Percentiles rank a stretch among this genome's conserved stretches.
Evolutionary conservation across 108 stramenopile genomes (phyloP).

Genomic region (Mediolabrus comicus): DNA sequence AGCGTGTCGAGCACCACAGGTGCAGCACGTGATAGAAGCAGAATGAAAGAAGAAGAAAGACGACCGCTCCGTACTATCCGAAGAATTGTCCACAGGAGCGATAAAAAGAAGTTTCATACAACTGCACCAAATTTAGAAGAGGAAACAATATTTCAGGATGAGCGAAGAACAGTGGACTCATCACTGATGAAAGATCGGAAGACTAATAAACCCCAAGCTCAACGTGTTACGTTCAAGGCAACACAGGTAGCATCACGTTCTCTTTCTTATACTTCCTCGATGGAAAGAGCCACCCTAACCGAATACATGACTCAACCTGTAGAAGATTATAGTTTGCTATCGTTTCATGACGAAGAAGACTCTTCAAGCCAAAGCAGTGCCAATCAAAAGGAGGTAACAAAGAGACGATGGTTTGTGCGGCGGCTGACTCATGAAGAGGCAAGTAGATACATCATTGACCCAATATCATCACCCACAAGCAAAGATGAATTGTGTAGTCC

Average conservation of each 20-base stretch:
- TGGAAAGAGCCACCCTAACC: slow-evolving; percentile 14
- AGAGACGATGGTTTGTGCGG: slow-evolving; percentile 39
- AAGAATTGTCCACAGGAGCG: slow-evolving; percentile 23
- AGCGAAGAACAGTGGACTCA: too few species aligned
- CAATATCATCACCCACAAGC: not conserved
- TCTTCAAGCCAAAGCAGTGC: not conserved
- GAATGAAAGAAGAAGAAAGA: slow-evolving; percentile 1
- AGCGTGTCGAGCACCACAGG: not conserved
- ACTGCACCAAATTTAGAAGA: not conserved
- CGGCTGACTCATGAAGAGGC: slow-evolving; percentile 36
- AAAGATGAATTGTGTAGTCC: not conserved
- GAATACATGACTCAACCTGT: slow-evolving; percentile 52
- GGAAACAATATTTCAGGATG: not conserved
- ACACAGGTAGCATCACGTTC: slow-evolving; percentile 28
- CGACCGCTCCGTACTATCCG: slow-evolving; percentile 32
- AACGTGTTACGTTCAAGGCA: slow-evolving; percentile 49
- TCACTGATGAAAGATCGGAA: not conserved
- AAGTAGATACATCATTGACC: slow-evolving; percentile 3
- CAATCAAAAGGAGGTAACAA: not conserved
- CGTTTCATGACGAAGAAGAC: slow-evolving; percentile 39
- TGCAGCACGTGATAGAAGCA: not conserved
- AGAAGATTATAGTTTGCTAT: slow-evolving; percentile 39
- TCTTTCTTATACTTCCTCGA: not conserved
- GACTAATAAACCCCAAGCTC: not conserved
- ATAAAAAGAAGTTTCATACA: not conserved